Evolutionary conservation across 345 rosid species (phyloP), one percentile per base, ranked within the genome.

Genomic region (Trapa incisa): DNA sequence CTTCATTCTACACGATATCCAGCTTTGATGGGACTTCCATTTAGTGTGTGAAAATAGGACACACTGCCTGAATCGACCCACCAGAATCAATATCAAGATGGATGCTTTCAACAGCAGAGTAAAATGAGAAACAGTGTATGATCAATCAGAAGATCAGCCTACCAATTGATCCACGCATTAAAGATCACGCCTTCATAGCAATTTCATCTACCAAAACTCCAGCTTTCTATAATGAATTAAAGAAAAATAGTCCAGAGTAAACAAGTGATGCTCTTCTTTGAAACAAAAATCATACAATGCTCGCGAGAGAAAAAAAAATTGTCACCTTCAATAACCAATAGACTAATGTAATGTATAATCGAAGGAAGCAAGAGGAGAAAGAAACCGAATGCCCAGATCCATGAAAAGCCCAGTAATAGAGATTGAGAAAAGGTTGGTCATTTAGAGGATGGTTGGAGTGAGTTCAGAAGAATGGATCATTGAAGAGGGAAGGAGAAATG

Each of bases 31-130:
- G 37, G 4, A 22, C 1, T 3, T 50, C 16, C 54, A 50, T 14
- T 6, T 50, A 22, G 1, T 22, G 15, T 29, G 38, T 58, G 63
- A 35, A 64, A 42, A 16, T n/a, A n/a, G 14, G 13, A 64, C 66
- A 63, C 65, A n/a, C 60, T 54, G 60, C 60, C n/a, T 54, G 60
- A n/a, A 54, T 54, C 60, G 11, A n/a, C 8, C 8, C 33, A 54
- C 22, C 60, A 22, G 17, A 54, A 29, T 8, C 8, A 32, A 58
- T 1, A 32, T 32, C 37, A 35, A 58, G 32, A 58, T 57, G 32
- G 8, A 56, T 56, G 35, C 61, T 2, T 22, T 56, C 61, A 3
- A 29, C 33, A 14, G 61, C 8, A 56, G 6, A 6, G 61, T 5
- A 57, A 22, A 29, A 56, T 32, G 16, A 8, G 37, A 13, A 33